Percentiles rank a stretch among this genome's conserved stretches.
phyloP scores from a whole-genome alignment of 495 filamentous ascomycete species.

The Parathielavia appendiculata region DNA sequence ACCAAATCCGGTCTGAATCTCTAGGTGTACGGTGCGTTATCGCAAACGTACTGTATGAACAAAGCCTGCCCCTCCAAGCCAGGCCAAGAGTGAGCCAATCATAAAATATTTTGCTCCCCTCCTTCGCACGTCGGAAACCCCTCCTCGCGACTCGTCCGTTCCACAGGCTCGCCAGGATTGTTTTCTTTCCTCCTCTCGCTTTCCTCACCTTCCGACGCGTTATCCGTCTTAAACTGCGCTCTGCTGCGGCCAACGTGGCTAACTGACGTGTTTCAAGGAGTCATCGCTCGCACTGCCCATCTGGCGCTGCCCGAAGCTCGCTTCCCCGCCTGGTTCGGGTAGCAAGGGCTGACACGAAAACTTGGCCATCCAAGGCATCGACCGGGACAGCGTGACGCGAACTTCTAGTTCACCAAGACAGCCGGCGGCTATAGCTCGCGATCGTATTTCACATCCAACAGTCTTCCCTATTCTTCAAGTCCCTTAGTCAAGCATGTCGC shows the following conservation, averaged over 20 bases:
- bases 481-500: conserved; percentile 58
- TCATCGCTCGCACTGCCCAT: background rate
- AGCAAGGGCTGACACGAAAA: conserved; percentile 14
- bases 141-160: conserved; percentile 13
- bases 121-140: conserved; percentile 14
- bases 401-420: background rate
- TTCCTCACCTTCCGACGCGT: conserved; percentile 12
- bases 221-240: background rate
- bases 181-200: conserved; percentile 13
- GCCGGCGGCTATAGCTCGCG: background rate
- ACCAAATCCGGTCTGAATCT: background rate
- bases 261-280: background rate
- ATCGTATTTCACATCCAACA: background rate
- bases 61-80: conserved; percentile 19
- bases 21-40: background rate
- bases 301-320: conserved; percentile 11
- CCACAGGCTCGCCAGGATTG: conserved; percentile 7
- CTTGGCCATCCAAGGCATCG: background rate
- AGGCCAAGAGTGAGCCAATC: conserved; percentile 15
- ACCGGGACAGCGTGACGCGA: background rate
- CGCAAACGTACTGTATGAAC: background rate
- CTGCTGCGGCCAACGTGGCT: background rate
- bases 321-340: conserved; percentile 13
- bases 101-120: conserved; percentile 20
- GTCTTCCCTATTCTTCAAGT: background rate